These are phyloP conservation scores for Neurospora discreta DNA, from an alignment of 495 filamentous ascomycete genomes.

Conservation along the genomic window DNA sequence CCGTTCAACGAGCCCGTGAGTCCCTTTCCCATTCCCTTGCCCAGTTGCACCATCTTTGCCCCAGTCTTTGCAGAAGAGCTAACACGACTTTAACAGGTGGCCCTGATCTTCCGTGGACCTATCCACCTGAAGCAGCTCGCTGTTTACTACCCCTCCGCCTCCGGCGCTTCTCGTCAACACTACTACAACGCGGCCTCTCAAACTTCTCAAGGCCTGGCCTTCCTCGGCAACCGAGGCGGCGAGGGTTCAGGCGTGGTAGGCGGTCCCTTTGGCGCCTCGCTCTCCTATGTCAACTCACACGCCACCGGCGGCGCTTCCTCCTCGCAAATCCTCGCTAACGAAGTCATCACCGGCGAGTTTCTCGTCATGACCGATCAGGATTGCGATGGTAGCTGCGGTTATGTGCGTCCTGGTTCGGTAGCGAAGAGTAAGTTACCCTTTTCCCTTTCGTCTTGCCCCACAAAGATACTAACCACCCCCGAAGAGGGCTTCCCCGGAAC, in stretches of 20 bases:
- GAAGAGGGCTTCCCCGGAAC: constrained; percentile 51
- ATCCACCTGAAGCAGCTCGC: constrained; percentile 51
- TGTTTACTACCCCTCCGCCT: constrained; percentile 40
- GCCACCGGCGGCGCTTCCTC: constrained; percentile 19
- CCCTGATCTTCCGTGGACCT: constrained; percentile 60
- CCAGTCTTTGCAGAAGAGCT: neutral
- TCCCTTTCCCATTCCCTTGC: neutral
- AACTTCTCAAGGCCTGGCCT: constrained; percentile 45
- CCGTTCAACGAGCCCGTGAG: constrained; percentile 59
- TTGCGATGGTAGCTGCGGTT: neutral
- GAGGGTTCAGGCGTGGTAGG: constrained; percentile 11
- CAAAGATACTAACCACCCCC: too few relatives aligned
- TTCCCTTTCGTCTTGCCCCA: too few relatives aligned
- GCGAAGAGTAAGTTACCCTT: too few relatives aligned
- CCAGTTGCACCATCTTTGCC: too few relatives aligned
- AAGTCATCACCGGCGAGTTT: neutral
- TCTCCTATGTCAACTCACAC: too few relatives aligned
- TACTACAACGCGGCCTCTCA: constrained; percentile 46
- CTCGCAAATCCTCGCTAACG: neutral
- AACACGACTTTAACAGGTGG: constrained; percentile 33
- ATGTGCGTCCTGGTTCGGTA: too few relatives aligned
- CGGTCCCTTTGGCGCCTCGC: constrained; percentile 34
- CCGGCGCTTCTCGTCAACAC: constrained; percentile 26
- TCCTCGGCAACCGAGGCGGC: constrained; percentile 56
- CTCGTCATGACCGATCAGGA: neutral